These are phyloP conservation scores for Stagonosporopsis cucurbitacearum DNA, from an alignment of 2,329 filamentous ascomycete genomes.

Conservation along the genomic window DNA sequence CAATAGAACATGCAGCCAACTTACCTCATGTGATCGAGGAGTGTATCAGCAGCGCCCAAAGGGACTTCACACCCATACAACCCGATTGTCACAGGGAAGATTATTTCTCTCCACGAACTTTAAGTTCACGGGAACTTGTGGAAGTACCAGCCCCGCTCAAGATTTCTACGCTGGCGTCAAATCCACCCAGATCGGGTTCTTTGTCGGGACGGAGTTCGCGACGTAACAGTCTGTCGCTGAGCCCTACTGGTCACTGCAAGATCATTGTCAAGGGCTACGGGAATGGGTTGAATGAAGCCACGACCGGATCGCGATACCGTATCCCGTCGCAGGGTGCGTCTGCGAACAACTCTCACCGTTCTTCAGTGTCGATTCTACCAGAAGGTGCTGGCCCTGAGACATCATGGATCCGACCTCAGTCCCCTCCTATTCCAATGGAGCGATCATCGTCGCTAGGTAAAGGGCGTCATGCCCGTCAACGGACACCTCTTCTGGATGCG, in stretches of 20 bases:
- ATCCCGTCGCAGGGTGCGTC: slow-evolving; percentile 1
- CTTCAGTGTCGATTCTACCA: slow-evolving; percentile 23
- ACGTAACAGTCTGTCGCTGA: slow-evolving; percentile 37
- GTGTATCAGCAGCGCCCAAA: slow-evolving; percentile 19
- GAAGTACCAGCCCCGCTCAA: slow-evolving; percentile 41
- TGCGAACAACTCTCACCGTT: slow-evolving; percentile 12
- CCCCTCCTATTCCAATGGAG: slow-evolving; percentile 21
- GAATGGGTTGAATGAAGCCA: slow-evolving; percentile 42
- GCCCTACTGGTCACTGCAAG: slow-evolving; percentile 39
- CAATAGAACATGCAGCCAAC: slow-evolving; percentile 5
- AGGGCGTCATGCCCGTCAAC: slow-evolving; percentile 20
- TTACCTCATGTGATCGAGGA: slow-evolving; percentile 26
- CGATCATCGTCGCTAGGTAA: slow-evolving; percentile 20
- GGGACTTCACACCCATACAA: slow-evolving; percentile 39
- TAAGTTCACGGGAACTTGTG: slow-evolving; percentile 37
- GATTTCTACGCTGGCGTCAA: slow-evolving; percentile 41
- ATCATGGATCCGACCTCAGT: slow-evolving; percentile 28
- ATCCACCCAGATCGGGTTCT: slow-evolving; percentile 29
- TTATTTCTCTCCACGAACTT: slow-evolving; percentile 39
- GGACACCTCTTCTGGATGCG: slow-evolving; percentile 34
- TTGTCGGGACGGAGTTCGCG: slow-evolving; percentile 38
- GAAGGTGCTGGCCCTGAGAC: slow-evolving; percentile 25
- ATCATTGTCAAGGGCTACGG: slow-evolving; percentile 50
- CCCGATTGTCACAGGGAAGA: slow-evolving; percentile 56
- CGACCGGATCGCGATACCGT: slow-evolving; percentile 10